These are phyloP conservation scores for Alliaria petiolata DNA, from an alignment of 345 rosid species.

Conservation along the genomic window DNA sequence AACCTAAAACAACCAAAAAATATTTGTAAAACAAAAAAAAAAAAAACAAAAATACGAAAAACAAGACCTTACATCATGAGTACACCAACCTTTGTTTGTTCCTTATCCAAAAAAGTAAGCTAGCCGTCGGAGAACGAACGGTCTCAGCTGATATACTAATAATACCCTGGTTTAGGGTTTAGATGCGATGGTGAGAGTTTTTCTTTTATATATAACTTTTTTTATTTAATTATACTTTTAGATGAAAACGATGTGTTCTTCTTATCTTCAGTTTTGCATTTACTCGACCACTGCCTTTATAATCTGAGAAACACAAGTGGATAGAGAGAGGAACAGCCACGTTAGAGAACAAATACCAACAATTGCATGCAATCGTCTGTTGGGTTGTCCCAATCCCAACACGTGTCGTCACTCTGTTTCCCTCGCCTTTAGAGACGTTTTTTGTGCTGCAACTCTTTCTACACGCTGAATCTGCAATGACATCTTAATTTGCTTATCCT, in stretches of 20 bases:
- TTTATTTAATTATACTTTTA: background rate
- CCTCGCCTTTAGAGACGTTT: background rate
- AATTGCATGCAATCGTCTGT: background rate
- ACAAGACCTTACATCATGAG: background rate
- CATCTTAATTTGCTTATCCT: background rate
- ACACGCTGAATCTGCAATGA: background rate
- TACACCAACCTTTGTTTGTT: too few relatives aligned
- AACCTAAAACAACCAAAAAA: too few relatives aligned
- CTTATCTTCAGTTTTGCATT: background rate
- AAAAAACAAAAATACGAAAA: background rate
- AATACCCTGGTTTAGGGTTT: too few relatives aligned
- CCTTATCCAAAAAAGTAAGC: too few relatives aligned
- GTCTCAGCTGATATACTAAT: too few relatives aligned
- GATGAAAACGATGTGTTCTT: background rate
- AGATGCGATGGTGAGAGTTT: background rate
- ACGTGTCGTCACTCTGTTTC: conserved; percentile 7
- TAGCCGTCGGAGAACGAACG: too few relatives aligned
- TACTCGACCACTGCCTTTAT: background rate
- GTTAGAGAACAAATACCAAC: background rate
- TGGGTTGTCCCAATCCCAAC: conserved; percentile 1
- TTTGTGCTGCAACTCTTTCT: background rate
- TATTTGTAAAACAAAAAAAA: too few relatives aligned
- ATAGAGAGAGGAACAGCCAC: background rate
- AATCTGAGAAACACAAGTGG: background rate
- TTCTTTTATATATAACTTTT: background rate